These are phyloP conservation scores for Xylaria sp. DNA, from an alignment of 495 filamentous ascomycete species.

Conservation along the genomic window DNA sequence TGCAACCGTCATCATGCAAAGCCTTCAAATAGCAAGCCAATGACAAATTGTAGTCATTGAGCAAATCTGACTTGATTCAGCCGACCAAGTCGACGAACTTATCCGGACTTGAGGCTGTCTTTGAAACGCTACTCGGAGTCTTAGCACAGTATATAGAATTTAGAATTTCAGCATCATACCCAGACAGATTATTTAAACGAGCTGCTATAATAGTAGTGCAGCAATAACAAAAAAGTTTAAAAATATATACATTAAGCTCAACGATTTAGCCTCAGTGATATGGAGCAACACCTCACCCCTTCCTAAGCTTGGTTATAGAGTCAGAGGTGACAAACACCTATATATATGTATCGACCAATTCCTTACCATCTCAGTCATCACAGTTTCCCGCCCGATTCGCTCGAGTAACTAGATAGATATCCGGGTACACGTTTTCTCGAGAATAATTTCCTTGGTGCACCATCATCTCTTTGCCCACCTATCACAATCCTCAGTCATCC, in stretches of 20 bases:
- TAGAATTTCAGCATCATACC: slow-evolving; percentile 42
- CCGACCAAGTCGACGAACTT: not conserved
- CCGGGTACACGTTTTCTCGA: too few species aligned
- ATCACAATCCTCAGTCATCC: too few species aligned
- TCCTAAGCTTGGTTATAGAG: not conserved
- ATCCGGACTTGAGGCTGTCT: slow-evolving; percentile 2
- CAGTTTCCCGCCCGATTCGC: too few species aligned
- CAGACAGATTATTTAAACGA: slow-evolving; percentile 20
- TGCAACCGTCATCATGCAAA: not conserved
- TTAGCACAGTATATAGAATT: slow-evolving; percentile 40
- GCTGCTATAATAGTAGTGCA: not conserved
- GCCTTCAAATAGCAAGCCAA: slow-evolving; percentile 1
- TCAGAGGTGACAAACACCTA: not conserved
- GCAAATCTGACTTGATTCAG: not conserved
- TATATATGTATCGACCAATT: not conserved
- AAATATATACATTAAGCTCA: not conserved
- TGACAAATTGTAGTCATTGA: not conserved
- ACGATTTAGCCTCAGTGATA: not conserved
- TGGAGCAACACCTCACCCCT: not conserved
- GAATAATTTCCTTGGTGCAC: too few species aligned
- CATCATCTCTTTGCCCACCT: too few species aligned
- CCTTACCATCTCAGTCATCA: too few species aligned
- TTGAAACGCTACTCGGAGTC: slow-evolving; percentile 12
- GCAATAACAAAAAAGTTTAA: not conserved
- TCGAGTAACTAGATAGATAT: too few species aligned